Evolutionary conservation across 345 rosid species (phyloP).

Genomic region (Pistacia atlantica): DNA sequence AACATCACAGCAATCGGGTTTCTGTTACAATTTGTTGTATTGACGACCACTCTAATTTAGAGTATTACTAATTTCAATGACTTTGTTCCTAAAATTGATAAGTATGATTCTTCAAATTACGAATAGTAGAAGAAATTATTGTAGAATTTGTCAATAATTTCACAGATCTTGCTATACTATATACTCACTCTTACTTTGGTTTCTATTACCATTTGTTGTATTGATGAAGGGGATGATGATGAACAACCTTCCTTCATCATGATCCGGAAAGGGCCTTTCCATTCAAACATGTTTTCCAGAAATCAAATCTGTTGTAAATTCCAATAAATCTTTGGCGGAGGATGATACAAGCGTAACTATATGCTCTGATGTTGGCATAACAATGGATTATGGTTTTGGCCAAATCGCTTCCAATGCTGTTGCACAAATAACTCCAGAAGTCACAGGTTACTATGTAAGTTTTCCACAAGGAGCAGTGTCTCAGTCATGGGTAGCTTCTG

Average conservation of each 20-base stretch:
- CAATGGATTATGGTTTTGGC: background rate
- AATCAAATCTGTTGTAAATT: slow-evolving; percentile 12
- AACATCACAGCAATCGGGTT: too few species aligned
- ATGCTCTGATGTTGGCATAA: slow-evolving; percentile 12
- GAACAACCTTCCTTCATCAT: background rate
- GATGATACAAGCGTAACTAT: background rate
- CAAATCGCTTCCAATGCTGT: background rate
- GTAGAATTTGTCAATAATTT: too few species aligned
- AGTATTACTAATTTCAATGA: too few species aligned
- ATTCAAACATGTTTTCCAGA: slow-evolving; percentile 22
- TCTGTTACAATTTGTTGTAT: too few species aligned
- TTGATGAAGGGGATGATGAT: slow-evolving; percentile 11
- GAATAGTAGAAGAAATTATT: too few species aligned
- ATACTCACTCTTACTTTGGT: too few species aligned
- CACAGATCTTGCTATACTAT: too few species aligned
- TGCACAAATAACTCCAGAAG: background rate
- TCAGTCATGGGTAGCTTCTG: slow-evolving; percentile 4
- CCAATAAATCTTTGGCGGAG: slow-evolving; percentile 7
- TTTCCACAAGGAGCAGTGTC: background rate
- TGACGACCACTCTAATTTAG: too few species aligned
- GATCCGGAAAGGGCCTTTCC: slow-evolving; percentile 15
- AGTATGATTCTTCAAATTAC: too few species aligned
- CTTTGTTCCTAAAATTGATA: too few species aligned
- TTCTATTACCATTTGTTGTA: too few species aligned
- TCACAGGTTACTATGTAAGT: background rate